phyloP scores from a whole-genome alignment of 331 rosid genomes.

The Arachis monticola region DNA sequence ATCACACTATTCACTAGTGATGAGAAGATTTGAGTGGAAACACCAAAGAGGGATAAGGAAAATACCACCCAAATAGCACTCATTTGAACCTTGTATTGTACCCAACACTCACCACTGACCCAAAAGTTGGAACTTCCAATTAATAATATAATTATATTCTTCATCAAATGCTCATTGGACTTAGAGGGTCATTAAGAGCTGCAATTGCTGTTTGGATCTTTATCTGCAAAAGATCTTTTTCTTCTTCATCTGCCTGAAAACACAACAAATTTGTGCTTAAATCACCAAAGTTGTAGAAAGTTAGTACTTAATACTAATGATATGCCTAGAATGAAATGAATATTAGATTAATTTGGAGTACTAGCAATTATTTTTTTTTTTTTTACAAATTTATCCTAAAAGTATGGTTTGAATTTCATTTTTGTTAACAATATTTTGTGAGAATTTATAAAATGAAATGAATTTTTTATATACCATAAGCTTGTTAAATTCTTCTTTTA shows the following conservation, averaged over 20 bases:
- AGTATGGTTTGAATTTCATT: no score
- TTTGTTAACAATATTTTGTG: no score
- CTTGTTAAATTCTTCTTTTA: no score
- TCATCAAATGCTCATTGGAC: constrained; percentile 74
- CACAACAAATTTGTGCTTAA: not conserved
- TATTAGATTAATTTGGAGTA: no score
- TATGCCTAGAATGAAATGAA: no score
- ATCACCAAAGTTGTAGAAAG: no score
- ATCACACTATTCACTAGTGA: not conserved
- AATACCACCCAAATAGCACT: constrained; percentile 9
- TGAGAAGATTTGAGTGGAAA: constrained; percentile 6
- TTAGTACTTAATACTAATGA: no score
- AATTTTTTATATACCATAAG: no score
- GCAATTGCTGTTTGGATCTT: constrained; percentile 76
- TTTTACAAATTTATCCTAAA: no score
- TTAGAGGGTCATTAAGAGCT: constrained; percentile 73
- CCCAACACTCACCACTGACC: not conserved
- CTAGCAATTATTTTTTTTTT: no score
- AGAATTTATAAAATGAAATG: no score
- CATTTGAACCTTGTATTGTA: not conserved
- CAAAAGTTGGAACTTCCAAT: constrained; percentile 13
- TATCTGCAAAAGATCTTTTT: constrained; percentile 66
- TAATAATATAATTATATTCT: not conserved
- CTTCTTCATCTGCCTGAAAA: constrained; percentile 88
- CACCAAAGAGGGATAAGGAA: not conserved